Conservation (phyloP, 768 basidiomycete genomes). For the Polyporus arcularius region DNA sequence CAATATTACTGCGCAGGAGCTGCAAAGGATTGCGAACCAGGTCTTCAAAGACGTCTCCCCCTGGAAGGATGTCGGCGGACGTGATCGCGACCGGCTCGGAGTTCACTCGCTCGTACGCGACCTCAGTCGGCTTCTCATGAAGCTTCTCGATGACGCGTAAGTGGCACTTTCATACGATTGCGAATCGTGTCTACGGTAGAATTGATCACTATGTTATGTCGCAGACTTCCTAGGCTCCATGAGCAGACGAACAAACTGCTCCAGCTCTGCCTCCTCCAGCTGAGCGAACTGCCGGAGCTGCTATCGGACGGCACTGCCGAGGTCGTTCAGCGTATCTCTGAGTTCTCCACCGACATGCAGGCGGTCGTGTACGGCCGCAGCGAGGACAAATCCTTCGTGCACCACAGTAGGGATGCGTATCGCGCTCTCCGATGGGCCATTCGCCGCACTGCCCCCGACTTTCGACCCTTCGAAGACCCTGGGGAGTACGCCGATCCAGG, state of each 20-base stretch:
- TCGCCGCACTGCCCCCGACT: slow-evolving; percentile 43
- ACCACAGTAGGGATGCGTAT: slow-evolving; percentile 36
- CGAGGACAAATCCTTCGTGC: slow-evolving; percentile 39
- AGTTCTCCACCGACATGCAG: slow-evolving; percentile 45
- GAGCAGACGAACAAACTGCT: slow-evolving; percentile 44
- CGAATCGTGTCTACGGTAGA: no score
- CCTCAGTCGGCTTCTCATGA: slow-evolving; percentile 53
- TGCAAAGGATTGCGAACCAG: slow-evolving; percentile 36
- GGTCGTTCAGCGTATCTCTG: slow-evolving; percentile 43
- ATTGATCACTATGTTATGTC: background rate
- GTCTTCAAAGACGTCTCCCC: slow-evolving; percentile 54
- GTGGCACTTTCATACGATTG: slow-evolving; percentile 18
- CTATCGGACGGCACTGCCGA: slow-evolving; percentile 47
- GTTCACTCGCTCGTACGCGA: slow-evolving; percentile 52
- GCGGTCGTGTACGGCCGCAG: slow-evolving; percentile 34
- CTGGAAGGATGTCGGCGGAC: slow-evolving; percentile 51
- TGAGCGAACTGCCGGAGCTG: slow-evolving; percentile 43
- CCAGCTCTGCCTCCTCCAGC: slow-evolving; percentile 30
- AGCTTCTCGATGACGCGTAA: slow-evolving; percentile 55
- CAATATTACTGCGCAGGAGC: slow-evolving; percentile 37
- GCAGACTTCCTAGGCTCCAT: slow-evolving; percentile 50
- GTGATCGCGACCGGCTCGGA: slow-evolving; percentile 47
- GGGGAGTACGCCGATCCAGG: slow-evolving; percentile 1
- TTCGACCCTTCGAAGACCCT: slow-evolving; percentile 33
- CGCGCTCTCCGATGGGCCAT: slow-evolving; percentile 35